A percentile compares a stretch with the other conserved stretches of the same genome.
Evolutionary conservation across 169 alveolate genomes (phyloP).

Genomic region (Cystoisospora suis): DNA sequence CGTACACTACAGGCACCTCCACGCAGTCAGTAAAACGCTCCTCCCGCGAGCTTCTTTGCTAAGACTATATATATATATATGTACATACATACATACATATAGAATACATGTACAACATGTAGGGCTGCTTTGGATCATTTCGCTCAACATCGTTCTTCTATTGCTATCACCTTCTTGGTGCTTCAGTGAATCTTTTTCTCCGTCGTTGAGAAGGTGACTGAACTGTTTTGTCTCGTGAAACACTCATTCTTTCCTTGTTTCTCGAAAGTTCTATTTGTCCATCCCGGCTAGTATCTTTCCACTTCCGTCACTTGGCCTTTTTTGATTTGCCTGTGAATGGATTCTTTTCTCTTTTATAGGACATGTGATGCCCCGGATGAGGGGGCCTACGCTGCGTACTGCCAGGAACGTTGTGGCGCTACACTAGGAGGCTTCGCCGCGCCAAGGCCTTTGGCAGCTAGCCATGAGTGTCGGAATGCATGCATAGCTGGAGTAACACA

Average conservation of each 20-base stretch:
- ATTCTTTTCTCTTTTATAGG: too few relatives aligned
- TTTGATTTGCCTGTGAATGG: background rate
- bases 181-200: background rate
- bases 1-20: too few relatives aligned
- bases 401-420: conserved; percentile 1
- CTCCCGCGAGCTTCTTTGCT: background rate
- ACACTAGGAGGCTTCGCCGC: background rate
- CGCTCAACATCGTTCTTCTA: background rate
- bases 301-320: background rate
- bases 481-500: background rate
- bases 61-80: background rate
- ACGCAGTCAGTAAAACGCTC: too few relatives aligned
- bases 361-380: conserved; percentile 6
- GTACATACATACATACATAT: background rate
- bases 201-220: background rate
- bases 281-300: background rate
- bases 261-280: background rate
- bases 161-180: background rate
- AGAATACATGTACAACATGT: background rate
- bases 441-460: background rate
- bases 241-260: background rate
- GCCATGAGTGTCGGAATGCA: background rate
- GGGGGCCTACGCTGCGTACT: conserved; percentile 32
- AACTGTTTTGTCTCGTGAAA: background rate
- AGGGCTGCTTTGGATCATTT: background rate